Conservation (phyloP, 2,329 filamentous ascomycete genomes). For the Colletotrichum sp. region DNA sequence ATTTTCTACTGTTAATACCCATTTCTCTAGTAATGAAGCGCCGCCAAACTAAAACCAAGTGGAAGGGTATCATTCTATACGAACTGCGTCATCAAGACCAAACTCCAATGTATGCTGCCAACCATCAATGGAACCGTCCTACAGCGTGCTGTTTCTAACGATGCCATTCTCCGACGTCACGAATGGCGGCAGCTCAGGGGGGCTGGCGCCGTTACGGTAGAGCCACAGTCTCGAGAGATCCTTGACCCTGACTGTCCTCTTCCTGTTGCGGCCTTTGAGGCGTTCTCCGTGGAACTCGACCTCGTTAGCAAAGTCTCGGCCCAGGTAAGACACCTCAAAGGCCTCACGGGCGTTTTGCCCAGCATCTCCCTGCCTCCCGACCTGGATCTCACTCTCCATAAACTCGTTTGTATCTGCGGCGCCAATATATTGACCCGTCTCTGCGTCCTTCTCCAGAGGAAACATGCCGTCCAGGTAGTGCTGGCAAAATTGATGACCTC, state of each 20-base stretch:
- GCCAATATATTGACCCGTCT: constrained; percentile 45
- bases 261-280: constrained; percentile 28
- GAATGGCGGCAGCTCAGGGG: constrained; percentile 45
- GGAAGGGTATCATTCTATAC: constrained; percentile 11
- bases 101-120: neutral
- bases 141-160: constrained; percentile 44
- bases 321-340: constrained; percentile 52
- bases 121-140: neutral
- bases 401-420: constrained; percentile 59
- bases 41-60: neutral
- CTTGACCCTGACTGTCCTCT: constrained; percentile 54
- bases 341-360: constrained; percentile 50
- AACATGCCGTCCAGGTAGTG: constrained; percentile 70
- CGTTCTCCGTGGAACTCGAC: constrained; percentile 43
- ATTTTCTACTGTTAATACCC: neutral
- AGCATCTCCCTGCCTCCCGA: constrained; percentile 49
- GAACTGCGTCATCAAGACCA: neutral
- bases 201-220: constrained; percentile 65
- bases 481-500: constrained; percentile 62
- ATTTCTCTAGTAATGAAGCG: neutral
- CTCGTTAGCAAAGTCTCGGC: constrained; percentile 40
- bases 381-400: constrained; percentile 62
- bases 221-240: constrained; percentile 67
- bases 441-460: constrained; percentile 49
- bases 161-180: constrained; percentile 40